Percentiles rank a stretch among this genome's conserved stretches.
Conservation (phyloP, 1,139 yeast species). For the Kodamaea fungicola region DNA sequence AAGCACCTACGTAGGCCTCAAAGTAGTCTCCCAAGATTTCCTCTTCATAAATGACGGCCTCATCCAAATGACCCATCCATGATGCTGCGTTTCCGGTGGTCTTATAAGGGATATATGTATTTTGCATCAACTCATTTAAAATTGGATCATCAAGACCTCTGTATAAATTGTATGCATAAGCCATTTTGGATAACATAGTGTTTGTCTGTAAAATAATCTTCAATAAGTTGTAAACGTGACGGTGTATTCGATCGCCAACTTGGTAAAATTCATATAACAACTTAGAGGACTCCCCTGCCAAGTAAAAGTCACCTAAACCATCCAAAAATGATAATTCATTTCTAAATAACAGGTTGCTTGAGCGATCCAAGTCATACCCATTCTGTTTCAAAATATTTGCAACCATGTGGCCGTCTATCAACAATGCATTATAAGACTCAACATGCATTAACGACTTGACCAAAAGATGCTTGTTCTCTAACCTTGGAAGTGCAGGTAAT, state of each 20-base stretch:
- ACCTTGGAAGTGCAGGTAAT: slow-evolving; percentile 36
- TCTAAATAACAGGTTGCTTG: slow-evolving; percentile 23
- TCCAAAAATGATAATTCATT: slow-evolving; percentile 42
- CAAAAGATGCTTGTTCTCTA: slow-evolving; percentile 28
- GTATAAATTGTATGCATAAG: slow-evolving; percentile 36
- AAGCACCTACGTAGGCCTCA: slow-evolving; percentile 45
- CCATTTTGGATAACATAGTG: slow-evolving; percentile 36
- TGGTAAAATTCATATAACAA: slow-evolving; percentile 29
- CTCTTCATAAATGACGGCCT: slow-evolving; percentile 34
- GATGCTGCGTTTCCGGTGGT: slow-evolving; percentile 10
- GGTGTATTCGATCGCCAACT: slow-evolving; percentile 13
- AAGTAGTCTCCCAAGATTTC: slow-evolving; percentile 45
- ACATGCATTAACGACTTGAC: slow-evolving; percentile 41
- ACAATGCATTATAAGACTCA: slow-evolving; percentile 35
- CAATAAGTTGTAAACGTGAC: slow-evolving; percentile 31
- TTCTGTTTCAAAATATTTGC: slow-evolving; percentile 18
- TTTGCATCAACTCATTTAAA: slow-evolving; percentile 10
- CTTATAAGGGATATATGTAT: slow-evolving; percentile 12
- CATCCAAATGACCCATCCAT: slow-evolving; percentile 16
- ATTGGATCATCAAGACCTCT: slow-evolving; percentile 32
- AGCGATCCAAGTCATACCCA: slow-evolving; percentile 16
- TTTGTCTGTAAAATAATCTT: slow-evolving; percentile 39
- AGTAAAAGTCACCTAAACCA: slow-evolving; percentile 43
- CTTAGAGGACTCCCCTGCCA: slow-evolving; percentile 38
- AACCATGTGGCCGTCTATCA: slow-evolving; percentile 29